Evolutionary conservation across 225 moss, liverwort and hornwort species (phyloP).

Genomic region (Marchantia paleacea): DNA sequence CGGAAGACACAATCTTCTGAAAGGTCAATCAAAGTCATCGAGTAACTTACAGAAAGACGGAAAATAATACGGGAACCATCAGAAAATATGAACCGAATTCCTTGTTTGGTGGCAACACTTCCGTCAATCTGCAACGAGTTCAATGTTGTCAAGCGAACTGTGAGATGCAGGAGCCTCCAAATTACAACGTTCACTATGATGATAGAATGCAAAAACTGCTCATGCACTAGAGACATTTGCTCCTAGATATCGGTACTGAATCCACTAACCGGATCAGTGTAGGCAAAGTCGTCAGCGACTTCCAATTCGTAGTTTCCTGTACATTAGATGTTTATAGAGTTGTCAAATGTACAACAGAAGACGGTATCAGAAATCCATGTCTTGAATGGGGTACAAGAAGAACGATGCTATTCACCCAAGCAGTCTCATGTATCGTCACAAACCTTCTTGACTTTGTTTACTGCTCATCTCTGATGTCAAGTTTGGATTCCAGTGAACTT

Average conservation of each 20-base stretch:
- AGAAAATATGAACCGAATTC: slow-evolving; percentile 78
- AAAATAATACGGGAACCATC: slow-evolving; percentile 94
- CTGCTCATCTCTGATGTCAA: too few relatives aligned
- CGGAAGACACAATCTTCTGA: neutral
- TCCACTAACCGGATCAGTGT: slow-evolving; percentile 71
- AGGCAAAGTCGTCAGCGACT: slow-evolving; percentile 80
- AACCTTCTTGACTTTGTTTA: too few relatives aligned
- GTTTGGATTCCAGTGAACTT: too few relatives aligned
- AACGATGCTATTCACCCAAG: neutral
- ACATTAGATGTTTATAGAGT: neutral
- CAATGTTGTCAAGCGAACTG: neutral
- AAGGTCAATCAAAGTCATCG: neutral
- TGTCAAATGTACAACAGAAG: neutral
- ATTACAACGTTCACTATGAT: neutral
- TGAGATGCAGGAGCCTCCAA: neutral
- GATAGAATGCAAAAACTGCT: neutral
- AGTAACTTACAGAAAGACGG: slow-evolving; percentile 59
- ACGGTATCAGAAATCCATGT: neutral
- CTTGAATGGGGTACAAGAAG: neutral
- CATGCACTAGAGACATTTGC: neutral
- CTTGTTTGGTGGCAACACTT: slow-evolving; percentile 78
- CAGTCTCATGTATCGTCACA: too few relatives aligned
- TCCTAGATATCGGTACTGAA: neutral
- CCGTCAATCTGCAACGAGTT: slow-evolving; percentile 56
- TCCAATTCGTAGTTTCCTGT: slow-evolving; percentile 53